A percentile compares a stretch with the other conserved stretches of the same genome.
phyloP scores from a whole-genome alignment of 805 yeast genomes.

The Nakazawaea populi region DNA sequence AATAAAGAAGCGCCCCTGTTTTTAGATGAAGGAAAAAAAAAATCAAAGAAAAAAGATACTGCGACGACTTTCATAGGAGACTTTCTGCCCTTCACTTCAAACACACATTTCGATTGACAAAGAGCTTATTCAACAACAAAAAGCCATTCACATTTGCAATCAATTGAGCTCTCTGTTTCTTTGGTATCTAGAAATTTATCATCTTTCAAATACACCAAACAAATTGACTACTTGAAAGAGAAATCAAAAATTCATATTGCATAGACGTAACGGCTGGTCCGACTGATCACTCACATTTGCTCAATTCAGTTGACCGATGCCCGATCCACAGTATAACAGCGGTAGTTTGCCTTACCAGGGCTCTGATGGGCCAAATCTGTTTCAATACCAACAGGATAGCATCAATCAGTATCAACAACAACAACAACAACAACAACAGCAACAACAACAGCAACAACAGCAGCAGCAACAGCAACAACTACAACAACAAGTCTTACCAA shows the following conservation, averaged over 20 bases:
- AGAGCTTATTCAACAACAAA: no score
- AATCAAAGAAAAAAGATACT: no score
- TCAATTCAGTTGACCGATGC: background rate
- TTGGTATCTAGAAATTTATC: background rate
- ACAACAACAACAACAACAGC: background rate
- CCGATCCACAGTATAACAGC: background rate
- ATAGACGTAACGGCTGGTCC: slow-evolving; percentile 1
- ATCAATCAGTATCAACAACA: background rate
- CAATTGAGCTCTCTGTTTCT: no score
- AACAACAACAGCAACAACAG: no score
- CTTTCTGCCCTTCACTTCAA: no score
- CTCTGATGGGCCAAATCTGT: background rate
- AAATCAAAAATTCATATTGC: background rate
- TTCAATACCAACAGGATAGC: slow-evolving; percentile 1
- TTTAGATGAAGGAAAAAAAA: no score
- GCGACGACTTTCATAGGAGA: no score
- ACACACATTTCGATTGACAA: no score
- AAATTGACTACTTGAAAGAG: no score
- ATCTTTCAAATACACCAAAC: background rate
- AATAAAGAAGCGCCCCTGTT: no score
- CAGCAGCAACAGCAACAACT: slow-evolving; percentile 2
- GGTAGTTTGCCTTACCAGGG: background rate
- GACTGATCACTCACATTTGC: background rate
- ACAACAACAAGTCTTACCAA: slow-evolving; percentile 16
- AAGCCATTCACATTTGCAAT: no score